These are phyloP conservation scores for Mucor mucedo DNA, from an alignment of 371 early-diverging fungal species.

Conservation along the genomic window DNA sequence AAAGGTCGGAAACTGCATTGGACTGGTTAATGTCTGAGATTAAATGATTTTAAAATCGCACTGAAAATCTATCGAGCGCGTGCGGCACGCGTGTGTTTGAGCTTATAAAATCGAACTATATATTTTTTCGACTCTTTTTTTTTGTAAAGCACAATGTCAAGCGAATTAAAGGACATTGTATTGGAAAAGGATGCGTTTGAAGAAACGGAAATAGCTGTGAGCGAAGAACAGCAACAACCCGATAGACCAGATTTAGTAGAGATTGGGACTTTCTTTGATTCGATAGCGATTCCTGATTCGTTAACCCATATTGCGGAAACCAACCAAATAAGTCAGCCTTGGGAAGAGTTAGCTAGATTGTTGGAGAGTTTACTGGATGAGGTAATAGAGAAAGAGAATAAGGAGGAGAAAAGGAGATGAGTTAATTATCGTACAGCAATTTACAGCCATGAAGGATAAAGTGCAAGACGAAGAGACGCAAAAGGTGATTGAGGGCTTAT, in stretches of 20 bases:
- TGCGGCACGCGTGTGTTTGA: too few relatives aligned
- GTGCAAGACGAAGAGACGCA: constrained; percentile 17
- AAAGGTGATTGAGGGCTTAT: constrained; percentile 27
- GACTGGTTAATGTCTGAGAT: too few relatives aligned
- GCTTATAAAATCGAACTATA: too few relatives aligned
- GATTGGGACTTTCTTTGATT: background rate
- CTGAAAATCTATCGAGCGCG: too few relatives aligned
- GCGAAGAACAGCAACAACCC: background rate
- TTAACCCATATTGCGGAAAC: constrained; percentile 7
- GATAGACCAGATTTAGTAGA: constrained; percentile 2
- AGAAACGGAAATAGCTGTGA: background rate
- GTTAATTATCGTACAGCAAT: constrained; percentile 28
- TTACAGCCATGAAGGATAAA: constrained; percentile 32
- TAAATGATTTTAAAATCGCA: too few relatives aligned
- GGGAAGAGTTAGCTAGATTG: constrained; percentile 4
- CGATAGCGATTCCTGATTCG: background rate
- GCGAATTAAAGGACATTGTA: background rate
- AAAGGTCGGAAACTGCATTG: too few relatives aligned
- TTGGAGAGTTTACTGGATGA: constrained; percentile 1
- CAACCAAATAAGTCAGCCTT: background rate
- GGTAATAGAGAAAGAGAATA: background rate
- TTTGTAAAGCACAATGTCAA: background rate
- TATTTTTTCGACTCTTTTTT: background rate
- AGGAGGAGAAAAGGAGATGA: too few relatives aligned
- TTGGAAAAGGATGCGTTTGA: background rate